phyloP scores from a whole-genome alignment of 192 early-diverging fungal species.

The Backusella parvicylindrica region DNA sequence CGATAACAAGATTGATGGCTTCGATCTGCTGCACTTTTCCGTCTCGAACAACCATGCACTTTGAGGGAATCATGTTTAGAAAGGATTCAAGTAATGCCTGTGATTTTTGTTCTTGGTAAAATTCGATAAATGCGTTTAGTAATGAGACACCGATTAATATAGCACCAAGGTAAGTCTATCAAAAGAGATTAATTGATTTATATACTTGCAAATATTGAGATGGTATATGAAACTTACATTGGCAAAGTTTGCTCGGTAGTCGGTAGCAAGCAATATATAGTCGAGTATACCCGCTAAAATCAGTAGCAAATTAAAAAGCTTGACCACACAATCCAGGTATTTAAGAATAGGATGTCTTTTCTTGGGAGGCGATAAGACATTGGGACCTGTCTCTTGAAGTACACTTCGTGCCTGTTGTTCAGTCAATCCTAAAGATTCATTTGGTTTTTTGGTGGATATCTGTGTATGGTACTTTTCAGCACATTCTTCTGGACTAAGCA shows the following conservation, averaged over 20 bases:
- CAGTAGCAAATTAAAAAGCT: slow-evolving; percentile 89
- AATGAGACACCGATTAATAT: slow-evolving; percentile 88
- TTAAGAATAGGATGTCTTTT: slow-evolving; percentile 69
- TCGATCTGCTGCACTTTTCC: slow-evolving; percentile 62
- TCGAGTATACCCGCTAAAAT: slow-evolving; percentile 77
- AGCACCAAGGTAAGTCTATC: slow-evolving; percentile 84
- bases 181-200: neutral
- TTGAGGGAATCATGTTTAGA: slow-evolving; percentile 85
- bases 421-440: slow-evolving; percentile 68
- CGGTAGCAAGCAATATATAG: slow-evolving; percentile 79
- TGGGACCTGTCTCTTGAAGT: slow-evolving; percentile 73
- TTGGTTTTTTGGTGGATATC: slow-evolving; percentile 60
- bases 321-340: slow-evolving; percentile 71
- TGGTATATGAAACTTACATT: slow-evolving; percentile 54
- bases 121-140: slow-evolving; percentile 89
- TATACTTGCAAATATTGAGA: neutral
- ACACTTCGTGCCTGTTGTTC: slow-evolving; percentile 58
- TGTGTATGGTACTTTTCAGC: slow-evolving; percentile 37
- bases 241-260: slow-evolving; percentile 67
- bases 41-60: slow-evolving; percentile 79
- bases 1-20: slow-evolving; percentile 75
- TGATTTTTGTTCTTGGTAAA: slow-evolving; percentile 90
- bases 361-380: slow-evolving; percentile 86
- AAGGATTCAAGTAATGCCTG: slow-evolving; percentile 87
- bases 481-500: slow-evolving; percentile 41